Base-by-base conservation (phyloP, 768 basidiomycete species). In the Suillus decipiens region DNA sequence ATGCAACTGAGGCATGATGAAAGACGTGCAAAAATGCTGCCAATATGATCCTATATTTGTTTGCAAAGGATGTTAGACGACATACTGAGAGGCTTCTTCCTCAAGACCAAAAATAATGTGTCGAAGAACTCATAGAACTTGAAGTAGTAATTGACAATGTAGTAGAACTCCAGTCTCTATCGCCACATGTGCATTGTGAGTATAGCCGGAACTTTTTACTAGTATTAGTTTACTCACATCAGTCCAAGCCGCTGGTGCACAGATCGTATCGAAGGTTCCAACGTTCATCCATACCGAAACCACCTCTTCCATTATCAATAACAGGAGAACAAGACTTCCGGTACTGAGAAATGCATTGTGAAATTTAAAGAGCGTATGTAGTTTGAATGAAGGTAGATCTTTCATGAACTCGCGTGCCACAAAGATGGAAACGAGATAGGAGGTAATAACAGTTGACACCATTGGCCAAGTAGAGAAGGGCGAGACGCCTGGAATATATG, bases 61-160 rank as follows among this genome's bases (percentile, higher is more conserved):
- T 61, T 45, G 36, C 19, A 24, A 63, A 59, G 17, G 33, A 62
- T 28, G 36, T 6, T 45, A 42, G 31, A 36, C 24, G 14, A 79
- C 89, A 63, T 69, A 95, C 95, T 88, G 58, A 99, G 82, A 11
- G 92, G 93, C 78, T 98, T 99, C 86, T 98, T 99, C 87, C 96
- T 99, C 70, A 96, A 79, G 34, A 90, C 92, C 61, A 99, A 87
- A 84, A 98, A 98, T 65, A 97, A 84, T 24, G 96, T 98, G 81
- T 98, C 96, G 66, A 95, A 72, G 63, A 97, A 84, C 78, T 99
- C 96, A 67, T 96, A 80, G 78, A 96, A 98, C 76, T 97, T 96
- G 85, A 96, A 91, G 78, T 89, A 94, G 80, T 97, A 99, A 81
- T 99, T 99, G 80, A 97, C 79, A 80, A 96, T 95, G 81, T 98